Evolutionary conservation across 2,329 filamentous ascomycete genomes (phyloP).

Genomic region (Dryadomyces sulphureus): DNA sequence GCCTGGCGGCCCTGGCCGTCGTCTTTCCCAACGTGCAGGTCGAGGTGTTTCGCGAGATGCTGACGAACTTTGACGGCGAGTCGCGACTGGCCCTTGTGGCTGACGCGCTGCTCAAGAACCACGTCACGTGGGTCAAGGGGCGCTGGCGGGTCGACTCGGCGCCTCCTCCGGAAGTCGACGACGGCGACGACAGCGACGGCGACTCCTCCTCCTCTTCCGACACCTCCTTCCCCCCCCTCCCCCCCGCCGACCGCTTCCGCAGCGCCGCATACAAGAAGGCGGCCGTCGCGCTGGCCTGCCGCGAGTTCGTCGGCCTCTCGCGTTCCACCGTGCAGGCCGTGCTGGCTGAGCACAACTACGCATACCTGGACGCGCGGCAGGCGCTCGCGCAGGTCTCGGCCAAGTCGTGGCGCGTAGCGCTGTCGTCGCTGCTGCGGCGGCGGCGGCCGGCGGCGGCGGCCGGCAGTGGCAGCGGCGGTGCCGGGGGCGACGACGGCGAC

Average conservation of each 20-base stretch:
- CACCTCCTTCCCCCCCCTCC: conserved; percentile 31
- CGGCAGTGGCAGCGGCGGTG: conserved; percentile 38
- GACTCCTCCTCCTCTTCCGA: neutral
- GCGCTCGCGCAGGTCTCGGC: conserved; percentile 54
- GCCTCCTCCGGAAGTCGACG: too few species aligned
- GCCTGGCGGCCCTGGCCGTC: conserved; percentile 51
- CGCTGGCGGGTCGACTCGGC: conserved; percentile 31
- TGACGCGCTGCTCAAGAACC: conserved; percentile 60
- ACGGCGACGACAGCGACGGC: neutral
- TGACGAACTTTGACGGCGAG: conserved; percentile 58
- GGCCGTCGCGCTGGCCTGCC: conserved; percentile 50
- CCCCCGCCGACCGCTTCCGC: conserved; percentile 51
- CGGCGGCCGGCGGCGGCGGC: conserved; percentile 31
- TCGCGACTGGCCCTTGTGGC: conserved; percentile 65
- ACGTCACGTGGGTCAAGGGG: conserved; percentile 55
- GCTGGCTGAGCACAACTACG: conserved; percentile 67
- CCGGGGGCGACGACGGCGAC: conserved; percentile 36
- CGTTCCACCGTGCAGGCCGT: conserved; percentile 64
- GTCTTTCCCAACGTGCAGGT: conserved; percentile 71
- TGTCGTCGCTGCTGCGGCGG: conserved; percentile 55
- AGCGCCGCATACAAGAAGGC: conserved; percentile 53
- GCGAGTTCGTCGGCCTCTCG: conserved; percentile 63
- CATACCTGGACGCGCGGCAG: conserved; percentile 56
- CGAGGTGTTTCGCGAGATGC: conserved; percentile 72
- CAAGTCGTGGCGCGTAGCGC: conserved; percentile 64